These are phyloP conservation scores for Astrothelium subdiscretum DNA, from an alignment of 495 filamentous ascomycete genomes.

Conservation along the genomic window DNA sequence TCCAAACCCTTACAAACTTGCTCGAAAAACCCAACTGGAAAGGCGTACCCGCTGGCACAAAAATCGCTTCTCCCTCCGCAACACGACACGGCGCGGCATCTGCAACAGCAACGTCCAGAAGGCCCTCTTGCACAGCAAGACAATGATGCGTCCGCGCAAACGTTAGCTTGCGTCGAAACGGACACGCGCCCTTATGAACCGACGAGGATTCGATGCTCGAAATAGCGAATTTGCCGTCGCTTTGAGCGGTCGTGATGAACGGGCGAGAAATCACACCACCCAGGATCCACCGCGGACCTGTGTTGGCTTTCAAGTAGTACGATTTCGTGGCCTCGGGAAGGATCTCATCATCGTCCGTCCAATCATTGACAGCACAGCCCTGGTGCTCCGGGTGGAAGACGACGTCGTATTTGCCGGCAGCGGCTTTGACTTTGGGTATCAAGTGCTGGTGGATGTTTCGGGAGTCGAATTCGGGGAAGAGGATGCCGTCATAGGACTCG, in stretches of 20 bases:
- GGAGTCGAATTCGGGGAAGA: constrained; percentile 8
- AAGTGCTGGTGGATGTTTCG: constrained; percentile 17
- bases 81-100: not conserved
- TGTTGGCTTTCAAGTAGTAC: constrained; percentile 34
- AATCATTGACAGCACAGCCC: constrained; percentile 30
- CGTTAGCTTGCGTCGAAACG: not conserved
- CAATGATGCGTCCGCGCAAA: constrained; percentile 7
- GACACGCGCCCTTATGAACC: not conserved
- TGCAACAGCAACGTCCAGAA: constrained; percentile 4
- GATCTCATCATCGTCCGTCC: constrained; percentile 31
- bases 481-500: constrained; percentile 9
- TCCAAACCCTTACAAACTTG: not conserved
- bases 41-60: constrained; percentile 6
- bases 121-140: constrained; percentile 5
- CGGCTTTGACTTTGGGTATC: constrained; percentile 42
- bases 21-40: constrained; percentile 1
- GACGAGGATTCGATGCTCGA: constrained; percentile 33
- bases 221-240: constrained; percentile 34
- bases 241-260: constrained; percentile 35
- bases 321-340: constrained; percentile 29
- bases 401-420: constrained; percentile 38
- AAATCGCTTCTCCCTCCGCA: constrained; percentile 7
- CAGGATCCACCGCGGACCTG: constrained; percentile 33
- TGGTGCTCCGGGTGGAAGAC: constrained; percentile 35
- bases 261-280: constrained; percentile 36